Conservation (phyloP, 352 stramenopile genomes). For the Pythium sukuiense region DNA sequence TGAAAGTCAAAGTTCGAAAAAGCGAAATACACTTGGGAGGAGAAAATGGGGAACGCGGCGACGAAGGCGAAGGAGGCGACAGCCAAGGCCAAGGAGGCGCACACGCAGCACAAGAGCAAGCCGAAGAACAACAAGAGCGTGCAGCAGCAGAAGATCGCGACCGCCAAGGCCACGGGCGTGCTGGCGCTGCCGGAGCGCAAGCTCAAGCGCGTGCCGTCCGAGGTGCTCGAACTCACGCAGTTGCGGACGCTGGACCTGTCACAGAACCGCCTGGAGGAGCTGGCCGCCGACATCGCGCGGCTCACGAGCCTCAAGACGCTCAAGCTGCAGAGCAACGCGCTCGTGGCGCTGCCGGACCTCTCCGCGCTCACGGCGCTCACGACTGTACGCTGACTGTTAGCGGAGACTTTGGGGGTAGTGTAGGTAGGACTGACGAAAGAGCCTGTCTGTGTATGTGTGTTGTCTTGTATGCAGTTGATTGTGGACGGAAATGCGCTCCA, state of each 20-base stretch:
- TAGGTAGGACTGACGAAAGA: background rate
- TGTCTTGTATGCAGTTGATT: conserved; percentile 43
- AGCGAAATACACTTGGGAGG: background rate
- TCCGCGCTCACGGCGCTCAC: conserved; percentile 64
- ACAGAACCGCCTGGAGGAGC: conserved; percentile 55
- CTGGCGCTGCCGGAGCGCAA: conserved; percentile 73
- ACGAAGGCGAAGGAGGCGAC: conserved; percentile 68
- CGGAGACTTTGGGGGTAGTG: too few species aligned
- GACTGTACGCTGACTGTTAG: conserved; percentile 35
- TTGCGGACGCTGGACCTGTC: conserved; percentile 77
- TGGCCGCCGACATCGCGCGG: conserved; percentile 41
- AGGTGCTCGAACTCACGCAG: conserved; percentile 48
- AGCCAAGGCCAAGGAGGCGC: conserved; percentile 63
- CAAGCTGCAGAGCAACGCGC: conserved; percentile 63
- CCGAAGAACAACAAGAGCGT: conserved; percentile 76
- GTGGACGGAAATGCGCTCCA: conserved; percentile 71
- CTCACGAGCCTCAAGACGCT: conserved; percentile 69
- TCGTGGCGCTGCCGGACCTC: conserved; percentile 63
- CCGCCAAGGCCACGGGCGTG: conserved; percentile 58
- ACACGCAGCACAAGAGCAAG: conserved; percentile 73
- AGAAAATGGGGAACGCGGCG: conserved; percentile 57
- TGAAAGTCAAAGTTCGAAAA: conserved; percentile 5
- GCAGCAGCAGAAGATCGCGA: conserved; percentile 77
- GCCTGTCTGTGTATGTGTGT: background rate
- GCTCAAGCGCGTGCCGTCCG: conserved; percentile 66